phyloP scores from a whole-genome alignment of 371 early-diverging fungal species.

The Haplosporangium sp. region DNA sequence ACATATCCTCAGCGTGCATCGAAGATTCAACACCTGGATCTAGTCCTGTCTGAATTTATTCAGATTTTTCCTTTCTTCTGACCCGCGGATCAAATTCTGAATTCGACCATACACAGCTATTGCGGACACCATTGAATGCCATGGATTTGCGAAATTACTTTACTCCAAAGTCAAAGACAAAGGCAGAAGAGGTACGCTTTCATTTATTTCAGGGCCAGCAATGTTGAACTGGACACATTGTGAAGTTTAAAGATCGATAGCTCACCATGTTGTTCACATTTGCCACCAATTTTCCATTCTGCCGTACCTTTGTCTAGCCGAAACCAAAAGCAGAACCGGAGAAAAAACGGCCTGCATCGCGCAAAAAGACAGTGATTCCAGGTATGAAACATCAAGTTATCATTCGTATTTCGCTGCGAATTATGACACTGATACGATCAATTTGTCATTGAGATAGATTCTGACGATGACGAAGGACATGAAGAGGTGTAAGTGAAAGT shows the following conservation, averaged over 20 bases:
- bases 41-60: too few relatives aligned
- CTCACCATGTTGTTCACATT: slow-evolving; percentile 19
- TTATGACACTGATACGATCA: neutral
- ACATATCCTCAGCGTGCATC: too few relatives aligned
- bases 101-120: neutral
- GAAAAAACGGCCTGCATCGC: slow-evolving; percentile 19
- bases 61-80: too few relatives aligned
- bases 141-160: slow-evolving; percentile 56
- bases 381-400: slow-evolving; percentile 12
- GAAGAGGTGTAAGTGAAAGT: slow-evolving; percentile 34
- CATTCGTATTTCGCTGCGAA: neutral
- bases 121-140: neutral
- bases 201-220: neutral
- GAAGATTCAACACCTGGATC: too few relatives aligned
- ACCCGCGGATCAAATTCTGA: too few relatives aligned
- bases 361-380: slow-evolving; percentile 37
- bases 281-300: slow-evolving; percentile 48
- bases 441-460: slow-evolving; percentile 11
- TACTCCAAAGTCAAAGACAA: slow-evolving; percentile 28
- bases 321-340: slow-evolving; percentile 30
- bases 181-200: slow-evolving; percentile 25
- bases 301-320: neutral
- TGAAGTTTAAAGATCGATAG: neutral
- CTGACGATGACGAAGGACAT: slow-evolving; percentile 38
- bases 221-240: neutral